Base-by-base conservation (phyloP, 129 eudicot species). In the Glebionis coronaria region DNA sequence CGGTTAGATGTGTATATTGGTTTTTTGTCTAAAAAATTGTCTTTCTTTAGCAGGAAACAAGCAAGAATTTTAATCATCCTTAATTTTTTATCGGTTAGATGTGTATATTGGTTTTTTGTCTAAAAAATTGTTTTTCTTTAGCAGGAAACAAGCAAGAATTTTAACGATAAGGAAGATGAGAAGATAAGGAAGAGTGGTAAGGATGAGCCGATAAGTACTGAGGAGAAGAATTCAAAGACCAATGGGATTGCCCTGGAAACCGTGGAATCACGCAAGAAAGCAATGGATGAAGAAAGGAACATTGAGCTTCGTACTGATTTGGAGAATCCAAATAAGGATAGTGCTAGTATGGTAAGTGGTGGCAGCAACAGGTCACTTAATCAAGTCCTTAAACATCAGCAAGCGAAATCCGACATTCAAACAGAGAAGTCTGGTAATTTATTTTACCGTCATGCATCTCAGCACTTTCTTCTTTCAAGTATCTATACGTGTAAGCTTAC, bases 341-440 rank as follows among this genome's bases (percentile, higher is more conserved):
- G 15, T 4, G 31, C 46, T 28, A 44, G 47, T 47, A 40, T 79
- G 51, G 55, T 45, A 19, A 56, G 68, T 79, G 73, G 47, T 28
- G 53, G 63, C 60, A 76, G 74, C 60, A 76, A 71, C 73, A 81
- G 70, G 73, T 73, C 77, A n/a, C 80, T 73, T 15, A 74, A 68
- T 28, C 76, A 78, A 56, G 79, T 45, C 61, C 76, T 55, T 19
- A 90, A 83, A 68, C 86, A 79, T 51, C 93, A 68, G 16, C 89
- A 73, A 28, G 14, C 63, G 14, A 86, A 88, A 75, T 40, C 79
- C 9, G 98, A 88, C 27, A 59, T 76, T n/a, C 70, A 61, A 49
- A 21, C 73, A 9, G 97, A 87, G 12, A 94, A 77, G 67, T 25
- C 73, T 31, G 90, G 99, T 94, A 72, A 57, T 63, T 72, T 15